Base-by-base conservation (phyloP, 164 flowering plant species). In the Sextonia rubra region DNA sequence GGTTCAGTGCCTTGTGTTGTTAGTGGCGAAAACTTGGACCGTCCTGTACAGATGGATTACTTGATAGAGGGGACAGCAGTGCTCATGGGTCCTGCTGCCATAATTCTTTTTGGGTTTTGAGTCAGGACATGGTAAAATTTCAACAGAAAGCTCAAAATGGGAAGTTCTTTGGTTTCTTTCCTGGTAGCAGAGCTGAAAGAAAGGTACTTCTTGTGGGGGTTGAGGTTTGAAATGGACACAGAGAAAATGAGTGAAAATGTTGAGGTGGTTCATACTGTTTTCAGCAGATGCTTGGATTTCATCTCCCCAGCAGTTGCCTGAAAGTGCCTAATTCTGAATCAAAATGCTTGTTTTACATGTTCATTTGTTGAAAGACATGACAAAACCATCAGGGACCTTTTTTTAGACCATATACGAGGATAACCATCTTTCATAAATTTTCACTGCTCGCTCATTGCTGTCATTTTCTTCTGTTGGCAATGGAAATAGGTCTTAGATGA, bases 61-160 rank as follows among this genome's bases (percentile, higher is more conserved):
- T 96, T 30, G 99, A 96, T 78, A 86, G 97, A 74, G 91, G 84
- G 62, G 97, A 96, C 74, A 91, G 98, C 81, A 91, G 77, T 93
- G 3, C 91, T 96, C 82, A 93, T 97, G 0, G 99, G 99, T 47
- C 96, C 99, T 58, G 81, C 82, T 37, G 77, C 85, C 73, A 71
- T 91, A 29, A 91, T 91, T n/a, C 90, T 88, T n/a, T 89, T 85
- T 73, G 97, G 99, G 72, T 90, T 96, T 62, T 91, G 86, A 93
- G 18, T 44, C 22, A 12, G 18, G 27, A 64, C 12, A 8, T 26
- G 37, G 67, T 0, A 5, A 64, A 29, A 64, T 6, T 30, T 29
- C 18, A 15, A 64, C 44, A 15, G 44, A 64, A 29, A 7, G 17
- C 9, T 25, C 67, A 64, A 64, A 26, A 37, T 17, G 58, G 14